phyloP scores from a whole-genome alignment of 2,329 filamentous ascomycete species.

The Leptographium lundbergii region DNA sequence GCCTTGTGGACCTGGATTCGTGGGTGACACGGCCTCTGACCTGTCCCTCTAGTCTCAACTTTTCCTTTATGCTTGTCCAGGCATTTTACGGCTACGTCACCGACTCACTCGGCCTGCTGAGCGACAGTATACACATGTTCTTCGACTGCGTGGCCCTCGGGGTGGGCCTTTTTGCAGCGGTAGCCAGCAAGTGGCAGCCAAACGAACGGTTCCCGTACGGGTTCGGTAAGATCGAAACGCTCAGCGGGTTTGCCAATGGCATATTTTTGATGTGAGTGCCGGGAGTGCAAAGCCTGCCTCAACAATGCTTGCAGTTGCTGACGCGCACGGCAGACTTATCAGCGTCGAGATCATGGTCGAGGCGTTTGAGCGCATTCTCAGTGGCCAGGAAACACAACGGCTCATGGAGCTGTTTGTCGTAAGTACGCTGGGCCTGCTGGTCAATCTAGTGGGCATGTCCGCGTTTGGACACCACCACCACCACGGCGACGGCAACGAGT shows the following conservation, averaged over 20 bases:
- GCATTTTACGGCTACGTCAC: slow-evolving; percentile 89
- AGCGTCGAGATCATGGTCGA: slow-evolving; percentile 95
- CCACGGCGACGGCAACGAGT: slow-evolving; percentile 31
- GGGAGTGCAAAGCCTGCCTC: not conserved
- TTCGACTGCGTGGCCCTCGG: slow-evolving; percentile 91
- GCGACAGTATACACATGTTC: slow-evolving; percentile 98
- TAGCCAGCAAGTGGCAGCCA: slow-evolving; percentile 94
- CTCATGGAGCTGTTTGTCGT: slow-evolving; percentile 81
- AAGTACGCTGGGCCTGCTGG: slow-evolving; percentile 70
- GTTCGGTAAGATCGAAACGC: slow-evolving; percentile 90
- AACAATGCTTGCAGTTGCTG: not conserved
- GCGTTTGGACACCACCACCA: slow-evolving; percentile 65
- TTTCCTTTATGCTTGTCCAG: slow-evolving; percentile 88
- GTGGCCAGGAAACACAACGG: slow-evolving; percentile 72
- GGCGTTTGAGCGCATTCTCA: slow-evolving; percentile 74
- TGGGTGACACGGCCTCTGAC: not conserved
- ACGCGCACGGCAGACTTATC: slow-evolving; percentile 52
- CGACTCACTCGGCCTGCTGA: slow-evolving; percentile 86
- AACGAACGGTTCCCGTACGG: slow-evolving; percentile 85
- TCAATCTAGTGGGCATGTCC: slow-evolving; percentile 86
- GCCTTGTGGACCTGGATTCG: not conserved
- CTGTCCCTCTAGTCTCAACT: slow-evolving; percentile 56
- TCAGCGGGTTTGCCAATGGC: slow-evolving; percentile 93
- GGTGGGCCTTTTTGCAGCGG: slow-evolving; percentile 80
- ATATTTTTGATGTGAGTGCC: slow-evolving; percentile 70